phyloP scores from a whole-genome alignment of 768 basidiomycete genomes.

The Boletus reticulatus region DNA sequence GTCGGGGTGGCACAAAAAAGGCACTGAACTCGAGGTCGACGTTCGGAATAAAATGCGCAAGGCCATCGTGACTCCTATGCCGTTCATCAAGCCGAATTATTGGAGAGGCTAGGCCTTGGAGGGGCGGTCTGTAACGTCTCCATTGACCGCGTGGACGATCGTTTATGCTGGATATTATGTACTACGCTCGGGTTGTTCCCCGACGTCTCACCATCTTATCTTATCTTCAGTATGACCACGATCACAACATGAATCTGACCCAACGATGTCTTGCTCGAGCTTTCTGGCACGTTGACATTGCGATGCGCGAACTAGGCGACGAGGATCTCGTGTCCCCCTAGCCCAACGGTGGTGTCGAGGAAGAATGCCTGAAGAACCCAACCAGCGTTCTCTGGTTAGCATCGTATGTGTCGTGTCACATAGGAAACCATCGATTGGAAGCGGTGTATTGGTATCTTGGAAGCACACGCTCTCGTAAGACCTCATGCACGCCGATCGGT shows the following conservation, averaged over 20 bases:
- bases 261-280: no score
- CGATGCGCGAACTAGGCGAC: no score
- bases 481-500: no score
- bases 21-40: constrained; percentile 79
- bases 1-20: constrained; percentile 86
- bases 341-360: no score
- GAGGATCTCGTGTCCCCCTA: no score
- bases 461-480: no score
- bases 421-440: no score
- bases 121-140: not conserved
- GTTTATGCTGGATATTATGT: not conserved
- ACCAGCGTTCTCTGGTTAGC: no score
- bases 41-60: constrained; percentile 78
- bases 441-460: no score
- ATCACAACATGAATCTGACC: not conserved
- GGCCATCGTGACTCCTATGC: constrained; percentile 78
- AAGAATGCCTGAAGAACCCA: no score
- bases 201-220: not conserved
- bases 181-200: not conserved
- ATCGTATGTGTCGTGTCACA: no score
- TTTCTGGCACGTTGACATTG: no score
- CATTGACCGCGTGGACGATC: not conserved
- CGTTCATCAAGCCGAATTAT: constrained; percentile 83
- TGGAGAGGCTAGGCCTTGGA: constrained; percentile 51
- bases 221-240: not conserved